phyloP scores from a whole-genome alignment of 1,284 basidiomycete genomes.

The Entoloma clypeatum region DNA sequence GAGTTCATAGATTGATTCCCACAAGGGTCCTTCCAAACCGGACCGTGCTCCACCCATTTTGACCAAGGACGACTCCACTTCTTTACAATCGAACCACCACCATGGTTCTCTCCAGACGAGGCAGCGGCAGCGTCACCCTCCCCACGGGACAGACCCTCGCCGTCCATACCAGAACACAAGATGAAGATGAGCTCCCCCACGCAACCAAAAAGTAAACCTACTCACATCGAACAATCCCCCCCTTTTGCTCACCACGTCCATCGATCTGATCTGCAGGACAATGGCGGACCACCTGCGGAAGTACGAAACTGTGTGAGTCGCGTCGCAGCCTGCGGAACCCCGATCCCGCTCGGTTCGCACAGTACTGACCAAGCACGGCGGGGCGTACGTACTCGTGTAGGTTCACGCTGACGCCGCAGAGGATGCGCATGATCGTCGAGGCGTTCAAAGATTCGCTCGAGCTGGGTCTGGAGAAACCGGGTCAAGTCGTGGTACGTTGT shows the following conservation, averaged over 20 bases:
- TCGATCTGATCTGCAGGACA: constrained; percentile 43
- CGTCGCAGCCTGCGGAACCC: constrained; percentile 1
- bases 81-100: no score
- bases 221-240: constrained; percentile 11
- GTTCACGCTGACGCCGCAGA: constrained; percentile 85
- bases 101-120: constrained; percentile 68
- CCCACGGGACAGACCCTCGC: constrained; percentile 73
- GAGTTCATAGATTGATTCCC: constrained; percentile 15
- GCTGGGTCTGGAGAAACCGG: constrained; percentile 76
- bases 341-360: not conserved
- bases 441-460: constrained; percentile 93
- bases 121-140: constrained; percentile 69
- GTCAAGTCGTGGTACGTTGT: constrained; percentile 83
- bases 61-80: no score
- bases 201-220: constrained; percentile 74
- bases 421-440: constrained; percentile 97
- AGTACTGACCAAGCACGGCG: constrained; percentile 5
- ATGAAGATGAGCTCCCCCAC: constrained; percentile 80
- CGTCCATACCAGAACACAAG: constrained; percentile 74
- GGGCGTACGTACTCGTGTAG: constrained; percentile 37
- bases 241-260: constrained; percentile 15
- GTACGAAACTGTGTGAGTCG: constrained; percentile 75
- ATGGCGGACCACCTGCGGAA: constrained; percentile 89
- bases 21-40: constrained; percentile 14
- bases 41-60: no score